These are phyloP conservation scores for Pseudocercospora vitis DNA, from an alignment of 2,329 filamentous ascomycete genomes.

Conservation along the genomic window DNA sequence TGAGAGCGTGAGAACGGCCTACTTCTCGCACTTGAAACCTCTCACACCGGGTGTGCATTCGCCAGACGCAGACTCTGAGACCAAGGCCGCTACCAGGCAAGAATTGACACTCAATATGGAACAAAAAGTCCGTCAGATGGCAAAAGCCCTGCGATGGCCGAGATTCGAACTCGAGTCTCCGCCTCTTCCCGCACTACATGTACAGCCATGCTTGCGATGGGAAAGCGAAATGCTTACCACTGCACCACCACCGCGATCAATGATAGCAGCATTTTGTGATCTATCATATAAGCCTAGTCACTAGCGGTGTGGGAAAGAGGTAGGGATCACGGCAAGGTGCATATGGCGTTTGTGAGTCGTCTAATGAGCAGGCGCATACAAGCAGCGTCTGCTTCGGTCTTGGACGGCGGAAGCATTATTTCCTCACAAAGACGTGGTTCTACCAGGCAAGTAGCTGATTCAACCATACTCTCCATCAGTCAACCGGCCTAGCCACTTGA, in stretches of 20 bases:
- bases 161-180: conserved; percentile 4
- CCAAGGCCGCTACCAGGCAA: no score
- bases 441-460: conserved; percentile 7
- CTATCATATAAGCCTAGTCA: conserved; percentile 1
- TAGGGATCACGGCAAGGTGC: background rate
- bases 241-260: background rate
- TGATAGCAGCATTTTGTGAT: background rate
- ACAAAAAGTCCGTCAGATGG: no score
- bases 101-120: no score
- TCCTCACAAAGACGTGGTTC: background rate
- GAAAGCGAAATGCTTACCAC: conserved; percentile 1
- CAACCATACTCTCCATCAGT: background rate
- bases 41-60: no score
- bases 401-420: background rate
- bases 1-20: no score
- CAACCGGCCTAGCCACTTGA: background rate
- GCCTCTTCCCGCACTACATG: background rate
- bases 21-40: no score
- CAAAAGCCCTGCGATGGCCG: background rate
- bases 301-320: background rate
- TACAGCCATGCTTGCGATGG: conserved; percentile 5
- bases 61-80: no score
- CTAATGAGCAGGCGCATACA: background rate
- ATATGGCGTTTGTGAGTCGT: background rate
- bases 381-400: background rate